Evolutionary conservation across 176 grass and related monocot genomes (phyloP), one percentile per base, ranked within the genome.

Genomic region (Eragrostis curvula): DNA sequence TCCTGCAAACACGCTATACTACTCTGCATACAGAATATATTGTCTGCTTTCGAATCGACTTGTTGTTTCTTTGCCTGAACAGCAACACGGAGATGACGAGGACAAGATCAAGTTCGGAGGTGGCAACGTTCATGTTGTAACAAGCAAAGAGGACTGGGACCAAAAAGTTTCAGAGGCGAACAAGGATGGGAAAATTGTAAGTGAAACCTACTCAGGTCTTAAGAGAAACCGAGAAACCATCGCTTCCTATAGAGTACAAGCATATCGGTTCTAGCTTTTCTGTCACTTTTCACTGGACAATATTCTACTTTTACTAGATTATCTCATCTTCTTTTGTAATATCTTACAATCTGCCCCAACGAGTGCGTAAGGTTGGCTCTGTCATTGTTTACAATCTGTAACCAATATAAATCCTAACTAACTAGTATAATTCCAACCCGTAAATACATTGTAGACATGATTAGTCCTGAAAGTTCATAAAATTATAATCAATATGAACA

Each of bases 81-180:
- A 86, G 81, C 77, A 66, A 62, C 75, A 68, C 29, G 21, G 66
- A 49, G 84, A 92, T 80, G 66, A 75, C 7, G 92, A 92, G 7
- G 88, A 95, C 9, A 90, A 89, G 78, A 83, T 85, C 82, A 86
- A 95, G 70, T 95, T 91, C 46, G 81, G 79, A 87, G 96, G 88
- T 77, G 92, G 90, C 71, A 95, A 98, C 80, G 92, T 93, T 50
- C 86, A 95, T 84, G 78, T 89, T 24, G 84, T 98, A 32, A 89
- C 86, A 50, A 98, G 81, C 88, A 98, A 91, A 85, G 96, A 93
- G 41, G 81, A 72, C 51, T 98, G 92, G 92, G 92, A 95, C 70
- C 70, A 89, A 78, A 95, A 93, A 71, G 79, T 95, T 56, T 83
- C 73, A 18, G 88, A 98, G 89, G 96, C 96, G 59, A 93, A 89